Evolutionary conservation across 305 asterid species (phyloP).

Genomic region (Fraxinus sp.): DNA sequence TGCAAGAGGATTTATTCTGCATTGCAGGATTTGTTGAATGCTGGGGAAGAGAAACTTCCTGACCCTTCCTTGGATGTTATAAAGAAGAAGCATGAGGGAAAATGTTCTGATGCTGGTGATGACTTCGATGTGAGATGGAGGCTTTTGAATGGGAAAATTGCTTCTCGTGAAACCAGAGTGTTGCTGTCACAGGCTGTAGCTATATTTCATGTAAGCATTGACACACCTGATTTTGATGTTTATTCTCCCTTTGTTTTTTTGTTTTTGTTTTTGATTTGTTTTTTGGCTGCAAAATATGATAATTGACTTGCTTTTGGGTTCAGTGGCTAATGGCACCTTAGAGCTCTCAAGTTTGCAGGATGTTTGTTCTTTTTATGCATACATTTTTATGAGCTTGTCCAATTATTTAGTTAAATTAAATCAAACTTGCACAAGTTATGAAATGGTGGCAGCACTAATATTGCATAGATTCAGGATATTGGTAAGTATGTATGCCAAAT

Average conservation of each 20-base stretch:
- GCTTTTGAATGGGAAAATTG: slow-evolving; percentile 72
- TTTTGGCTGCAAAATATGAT: background rate
- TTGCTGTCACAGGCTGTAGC: slow-evolving; percentile 89
- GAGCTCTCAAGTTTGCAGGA: background rate
- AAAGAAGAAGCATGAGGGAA: slow-evolving; percentile 47
- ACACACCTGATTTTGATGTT: background rate
- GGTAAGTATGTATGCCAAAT: background rate
- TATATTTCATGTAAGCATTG: slow-evolving; percentile 80
- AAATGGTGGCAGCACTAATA: background rate
- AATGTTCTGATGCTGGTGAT: slow-evolving; percentile 35
- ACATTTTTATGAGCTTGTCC: background rate
- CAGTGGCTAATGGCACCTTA: background rate
- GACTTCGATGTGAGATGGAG: slow-evolving; percentile 84
- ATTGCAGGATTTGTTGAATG: slow-evolving; percentile 59
- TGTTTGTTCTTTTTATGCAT: background rate
- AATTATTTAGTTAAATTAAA: background rate
- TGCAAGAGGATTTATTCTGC: slow-evolving; percentile 76
- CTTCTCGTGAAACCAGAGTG: slow-evolving; percentile 74
- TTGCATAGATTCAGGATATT: background rate
- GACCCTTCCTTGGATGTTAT: slow-evolving; percentile 59
- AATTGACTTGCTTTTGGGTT: background rate
- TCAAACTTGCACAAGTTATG: background rate
- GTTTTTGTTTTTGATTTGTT: no score
- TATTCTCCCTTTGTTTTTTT: background rate
- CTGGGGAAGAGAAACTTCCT: slow-evolving; percentile 77